These are phyloP conservation scores for Camellia granthamiana DNA, from an alignment of 148 eudicot genomes.

Conservation along the genomic window DNA sequence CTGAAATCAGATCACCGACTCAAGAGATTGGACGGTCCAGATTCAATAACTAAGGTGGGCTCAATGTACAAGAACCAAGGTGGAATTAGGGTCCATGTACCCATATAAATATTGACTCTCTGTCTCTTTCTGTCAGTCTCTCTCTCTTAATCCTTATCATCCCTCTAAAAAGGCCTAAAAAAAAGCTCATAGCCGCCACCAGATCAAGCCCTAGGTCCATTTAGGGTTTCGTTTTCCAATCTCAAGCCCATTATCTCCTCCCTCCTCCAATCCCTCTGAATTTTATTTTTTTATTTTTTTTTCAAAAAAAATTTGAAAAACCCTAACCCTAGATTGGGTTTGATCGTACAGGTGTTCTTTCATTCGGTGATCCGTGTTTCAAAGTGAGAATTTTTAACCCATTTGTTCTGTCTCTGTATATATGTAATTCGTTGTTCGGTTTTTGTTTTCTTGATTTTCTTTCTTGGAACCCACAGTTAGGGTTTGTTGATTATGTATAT, in stretches of 20 bases:
- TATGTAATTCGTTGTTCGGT: background rate
- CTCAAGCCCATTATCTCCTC: slow-evolving; percentile 3
- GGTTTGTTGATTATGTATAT: background rate
- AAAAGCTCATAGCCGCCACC: background rate
- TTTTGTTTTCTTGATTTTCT: background rate
- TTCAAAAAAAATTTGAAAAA: background rate
- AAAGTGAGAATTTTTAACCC: background rate
- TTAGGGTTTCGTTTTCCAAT: background rate
- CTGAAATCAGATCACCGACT: background rate
- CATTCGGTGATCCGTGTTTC: background rate
- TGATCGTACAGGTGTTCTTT: background rate
- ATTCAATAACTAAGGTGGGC: background rate
- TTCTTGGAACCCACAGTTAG: background rate
- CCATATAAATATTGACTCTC: background rate
- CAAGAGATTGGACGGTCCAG: background rate
- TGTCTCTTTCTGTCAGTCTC: background rate
- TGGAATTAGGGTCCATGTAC: background rate
- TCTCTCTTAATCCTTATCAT: too few relatives aligned
- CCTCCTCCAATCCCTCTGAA: background rate
- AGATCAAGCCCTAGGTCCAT: slow-evolving; percentile 8
- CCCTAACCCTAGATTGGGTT: background rate
- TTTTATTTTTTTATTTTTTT: too few relatives aligned
- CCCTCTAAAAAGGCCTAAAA: background rate
- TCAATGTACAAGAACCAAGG: background rate
- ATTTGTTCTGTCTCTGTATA: background rate